Base-by-base conservation (phyloP, 352 stramenopile species). In the Globisporangium orthogonon region DNA sequence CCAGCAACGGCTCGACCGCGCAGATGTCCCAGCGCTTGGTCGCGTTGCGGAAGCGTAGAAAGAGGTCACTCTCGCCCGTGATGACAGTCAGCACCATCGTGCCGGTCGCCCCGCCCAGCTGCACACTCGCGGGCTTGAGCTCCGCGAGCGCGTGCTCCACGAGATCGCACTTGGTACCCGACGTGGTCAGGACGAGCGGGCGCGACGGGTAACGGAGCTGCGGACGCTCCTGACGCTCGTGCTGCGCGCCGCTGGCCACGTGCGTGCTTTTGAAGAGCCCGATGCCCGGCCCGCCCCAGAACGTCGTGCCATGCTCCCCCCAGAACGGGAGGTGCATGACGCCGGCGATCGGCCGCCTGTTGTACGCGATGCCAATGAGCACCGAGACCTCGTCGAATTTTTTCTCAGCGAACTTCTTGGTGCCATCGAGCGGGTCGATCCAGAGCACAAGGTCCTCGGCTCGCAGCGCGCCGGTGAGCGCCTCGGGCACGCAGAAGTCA, bases 11-110 rank as follows among this genome's bases (percentile, higher is more conserved):
- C 64, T 91, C 81, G 7, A 88, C 64, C 1, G 79, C 81, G 54
- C 81, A 91, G 50, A 88, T 89, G 65, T 91, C 81, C 81, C 81
- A 91, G 54, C 83, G 83, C 56, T 84, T 83, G 48, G 81, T 91
- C 4, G 74, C 74, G 33, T 78, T 70, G 18, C 80, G 81, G 59
- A 87, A 85, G 44, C 81, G 76, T 52, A 89, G 76, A 66, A 88
- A 91, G 39, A 69, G 66, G 66, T 91, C 78, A 55, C 73, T 83
- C 23, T 67, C 58, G 49, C 81, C 81, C 14, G 67, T 85, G 31
- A 89, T 62, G 18, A 91, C 78, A 18, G 67, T 70, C 28, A 89
- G 70, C 51, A 86, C 76, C 76, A 91, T 88, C 15, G 76, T 89
- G 54, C 81, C 81, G 4, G 81, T 91, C 18, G 81, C 79, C 4